Percentiles rank a stretch among this genome's conserved stretches.
phyloP scores from a whole-genome alignment of 495 filamentous ascomycete species.

The Parathielavia hyrcaniae region DNA sequence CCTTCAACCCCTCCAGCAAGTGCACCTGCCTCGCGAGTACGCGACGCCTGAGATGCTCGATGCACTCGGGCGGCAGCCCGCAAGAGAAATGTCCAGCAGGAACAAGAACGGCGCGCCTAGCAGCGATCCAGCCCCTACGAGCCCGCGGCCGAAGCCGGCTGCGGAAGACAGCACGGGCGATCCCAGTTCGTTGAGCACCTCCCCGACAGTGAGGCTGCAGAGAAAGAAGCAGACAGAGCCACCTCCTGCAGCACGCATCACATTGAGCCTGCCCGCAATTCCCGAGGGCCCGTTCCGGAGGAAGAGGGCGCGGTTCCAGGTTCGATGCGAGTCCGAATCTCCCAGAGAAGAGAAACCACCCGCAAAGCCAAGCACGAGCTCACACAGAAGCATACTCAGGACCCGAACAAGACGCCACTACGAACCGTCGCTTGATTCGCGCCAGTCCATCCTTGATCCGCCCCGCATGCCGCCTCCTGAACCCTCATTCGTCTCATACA shows the following conservation, averaged over 20 bases:
- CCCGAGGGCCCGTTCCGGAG: slow-evolving; percentile 45
- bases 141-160: slow-evolving; percentile 12
- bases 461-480: slow-evolving; percentile 46
- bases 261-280: slow-evolving; percentile 34
- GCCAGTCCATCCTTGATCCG: slow-evolving; percentile 37
- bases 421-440: slow-evolving; percentile 45
- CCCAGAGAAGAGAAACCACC: neutral
- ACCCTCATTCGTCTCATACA: slow-evolving; percentile 39
- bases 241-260: neutral
- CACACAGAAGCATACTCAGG: slow-evolving; percentile 35
- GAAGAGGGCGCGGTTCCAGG: slow-evolving; percentile 28
- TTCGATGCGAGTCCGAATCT: slow-evolving; percentile 23
- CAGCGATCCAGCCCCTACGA: slow-evolving; percentile 5
- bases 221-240: slow-evolving; percentile 28
- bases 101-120: slow-evolving; percentile 2
- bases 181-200: slow-evolving; percentile 14
- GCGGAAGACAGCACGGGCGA: slow-evolving; percentile 1
- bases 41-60: slow-evolving; percentile 11
- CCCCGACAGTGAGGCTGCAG: slow-evolving; percentile 42
- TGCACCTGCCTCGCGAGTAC: neutral
- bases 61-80: slow-evolving; percentile 5
- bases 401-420: slow-evolving; percentile 39
- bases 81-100: neutral
- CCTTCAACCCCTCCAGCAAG: slow-evolving; percentile 16
- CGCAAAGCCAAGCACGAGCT: slow-evolving; percentile 25